Evolutionary conservation across 202 grass and related monocot species (phyloP).

Genomic region (Setaria viridis): DNA sequence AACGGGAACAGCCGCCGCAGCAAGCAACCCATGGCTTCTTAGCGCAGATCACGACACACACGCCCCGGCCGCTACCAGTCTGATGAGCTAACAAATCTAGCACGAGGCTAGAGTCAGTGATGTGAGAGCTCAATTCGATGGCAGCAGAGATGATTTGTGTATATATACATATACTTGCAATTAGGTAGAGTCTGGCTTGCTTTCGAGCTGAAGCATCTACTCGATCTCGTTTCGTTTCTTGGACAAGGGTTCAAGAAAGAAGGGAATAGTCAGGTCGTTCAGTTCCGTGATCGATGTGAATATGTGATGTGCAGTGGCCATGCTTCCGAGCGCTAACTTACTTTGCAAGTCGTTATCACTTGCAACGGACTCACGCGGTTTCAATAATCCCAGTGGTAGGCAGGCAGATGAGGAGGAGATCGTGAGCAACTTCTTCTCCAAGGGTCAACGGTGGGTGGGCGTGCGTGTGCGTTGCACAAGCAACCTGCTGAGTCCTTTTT

Average conservation of each 20-base stretch:
- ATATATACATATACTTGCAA: neutral
- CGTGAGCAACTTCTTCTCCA: conserved; percentile 30
- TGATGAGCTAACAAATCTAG: too few relatives aligned
- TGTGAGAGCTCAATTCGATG: neutral
- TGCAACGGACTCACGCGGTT: conserved; percentile 4
- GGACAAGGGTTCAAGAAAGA: conserved; percentile 53
- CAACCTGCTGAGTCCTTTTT: too few relatives aligned
- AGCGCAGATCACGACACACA: too few relatives aligned
- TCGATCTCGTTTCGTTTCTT: conserved; percentile 16
- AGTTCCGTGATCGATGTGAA: too few relatives aligned
- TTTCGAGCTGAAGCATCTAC: neutral
- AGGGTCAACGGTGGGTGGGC: conserved; percentile 26
- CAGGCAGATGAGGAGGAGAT: neutral
- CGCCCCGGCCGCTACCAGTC: too few relatives aligned
- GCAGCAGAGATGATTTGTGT: neutral
- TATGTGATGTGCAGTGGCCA: neutral
- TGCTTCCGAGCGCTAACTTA: neutral
- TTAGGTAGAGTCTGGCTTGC: neutral
- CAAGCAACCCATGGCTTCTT: conserved; percentile 44
- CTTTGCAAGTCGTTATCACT: neutral
- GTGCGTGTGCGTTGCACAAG: too few relatives aligned
- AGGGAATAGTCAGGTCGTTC: neutral
- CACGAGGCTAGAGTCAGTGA: too few relatives aligned
- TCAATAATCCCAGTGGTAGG: neutral
- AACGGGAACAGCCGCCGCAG: conserved; percentile 57